Conservation (phyloP, 257 asterid species). For the Gardenia jasminoides region DNA sequence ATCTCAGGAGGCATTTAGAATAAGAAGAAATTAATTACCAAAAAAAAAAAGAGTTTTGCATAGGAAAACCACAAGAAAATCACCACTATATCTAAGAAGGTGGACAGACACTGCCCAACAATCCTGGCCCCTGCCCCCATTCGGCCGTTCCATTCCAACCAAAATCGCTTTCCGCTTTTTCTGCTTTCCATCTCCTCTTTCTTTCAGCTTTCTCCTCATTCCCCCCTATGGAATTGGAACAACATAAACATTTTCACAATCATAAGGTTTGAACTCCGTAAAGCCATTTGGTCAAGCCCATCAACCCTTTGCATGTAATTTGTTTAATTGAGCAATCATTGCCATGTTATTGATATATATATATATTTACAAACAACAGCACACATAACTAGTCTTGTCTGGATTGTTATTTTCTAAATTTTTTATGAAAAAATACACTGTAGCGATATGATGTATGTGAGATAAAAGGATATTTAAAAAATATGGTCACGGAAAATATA, state of each 20-base stretch:
- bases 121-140: neutral
- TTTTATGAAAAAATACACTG: too few species aligned
- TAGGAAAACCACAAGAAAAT: neutral
- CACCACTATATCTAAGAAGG: neutral
- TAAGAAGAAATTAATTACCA: too few species aligned
- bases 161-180: neutral
- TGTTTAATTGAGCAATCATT: slow-evolving; percentile 12
- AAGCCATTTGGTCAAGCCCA: slow-evolving; percentile 38
- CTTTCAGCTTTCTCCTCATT: neutral
- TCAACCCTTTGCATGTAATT: slow-evolving; percentile 16
- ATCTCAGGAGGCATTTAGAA: too few species aligned
- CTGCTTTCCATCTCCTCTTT: neutral
- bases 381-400: too few species aligned
- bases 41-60: too few species aligned
- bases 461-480: too few species aligned
- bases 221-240: too few species aligned
- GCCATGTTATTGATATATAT: neutral
- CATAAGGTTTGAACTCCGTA: slow-evolving; percentile 13
- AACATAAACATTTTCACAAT: slow-evolving; percentile 5
- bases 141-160: neutral
- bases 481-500: too few species aligned
- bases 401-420: too few species aligned
- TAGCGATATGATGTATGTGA: too few species aligned
- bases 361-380: neutral
- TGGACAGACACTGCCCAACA: neutral